A percentile compares a stretch with the other conserved stretches of the same genome.
phyloP scores from a whole-genome alignment of 2,329 filamentous ascomycete species.

The Madurella mycetomatis region DNA sequence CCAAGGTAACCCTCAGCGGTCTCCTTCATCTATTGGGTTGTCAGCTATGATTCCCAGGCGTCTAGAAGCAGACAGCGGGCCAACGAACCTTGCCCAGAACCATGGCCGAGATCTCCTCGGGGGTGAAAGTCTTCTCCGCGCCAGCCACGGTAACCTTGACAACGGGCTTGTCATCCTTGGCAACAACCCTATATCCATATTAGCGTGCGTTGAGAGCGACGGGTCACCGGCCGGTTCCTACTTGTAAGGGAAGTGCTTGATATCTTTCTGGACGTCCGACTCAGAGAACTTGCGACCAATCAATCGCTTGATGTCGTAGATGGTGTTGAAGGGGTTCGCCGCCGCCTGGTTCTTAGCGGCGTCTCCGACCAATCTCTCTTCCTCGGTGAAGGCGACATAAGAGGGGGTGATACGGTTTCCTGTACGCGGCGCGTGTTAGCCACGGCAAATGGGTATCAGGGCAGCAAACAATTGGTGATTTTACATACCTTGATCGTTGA shows the following conservation, averaged over 20 bases:
- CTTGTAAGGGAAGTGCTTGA: slow-evolving; percentile 98
- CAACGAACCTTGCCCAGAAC: slow-evolving; percentile 57
- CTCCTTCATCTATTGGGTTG: slow-evolving; percentile 58
- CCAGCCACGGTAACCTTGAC: slow-evolving; percentile 65
- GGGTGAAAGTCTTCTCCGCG: slow-evolving; percentile 54
- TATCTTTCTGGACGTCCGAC: slow-evolving; percentile 83
- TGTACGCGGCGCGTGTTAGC: slow-evolving; percentile 14
- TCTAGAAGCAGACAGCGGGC: neutral
- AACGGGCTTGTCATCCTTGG: slow-evolving; percentile 85
- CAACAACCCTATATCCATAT: slow-evolving; percentile 52
- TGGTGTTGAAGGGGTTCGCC: slow-evolving; percentile 69
- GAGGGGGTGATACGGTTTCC: slow-evolving; percentile 95
- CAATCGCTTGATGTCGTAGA: slow-evolving; percentile 82
- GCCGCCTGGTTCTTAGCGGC: slow-evolving; percentile 95
- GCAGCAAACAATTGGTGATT: neutral
- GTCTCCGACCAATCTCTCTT: slow-evolving; percentile 95
- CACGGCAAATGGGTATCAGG: neutral
- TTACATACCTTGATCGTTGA: slow-evolving; percentile 70
- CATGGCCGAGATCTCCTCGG: slow-evolving; percentile 60
- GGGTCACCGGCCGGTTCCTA: slow-evolving; percentile 1
- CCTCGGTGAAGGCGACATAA: slow-evolving; percentile 94
- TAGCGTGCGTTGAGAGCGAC: slow-evolving; percentile 1
- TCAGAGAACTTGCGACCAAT: slow-evolving; percentile 81
- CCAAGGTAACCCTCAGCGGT: slow-evolving; percentile 70
- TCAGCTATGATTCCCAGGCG: slow-evolving; percentile 60